Evolutionary conservation across 2,329 filamentous ascomycete genomes (phyloP), one percentile per base, ranked within the genome.

Genomic region (Fusarium sp.): DNA sequence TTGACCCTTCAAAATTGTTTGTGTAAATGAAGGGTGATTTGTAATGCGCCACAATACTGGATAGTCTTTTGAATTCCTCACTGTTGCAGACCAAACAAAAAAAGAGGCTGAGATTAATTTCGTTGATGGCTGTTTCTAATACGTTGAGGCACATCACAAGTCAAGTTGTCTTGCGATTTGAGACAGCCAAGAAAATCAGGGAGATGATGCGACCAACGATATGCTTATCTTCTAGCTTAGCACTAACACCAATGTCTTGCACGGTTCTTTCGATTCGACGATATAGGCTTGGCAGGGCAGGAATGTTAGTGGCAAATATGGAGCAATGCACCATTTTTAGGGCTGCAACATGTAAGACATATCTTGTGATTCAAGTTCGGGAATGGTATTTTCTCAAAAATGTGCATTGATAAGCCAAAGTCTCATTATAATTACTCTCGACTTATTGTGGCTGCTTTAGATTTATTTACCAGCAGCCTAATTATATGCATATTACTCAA

Each of bases 171-270:
- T 20, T 14, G 17, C 17, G 30, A 35, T 26, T 1, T 4, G 18
- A 50, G 48, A 50, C 48, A 50, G 48, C 32, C 48, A 50, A 50
- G 48, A 50, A 33, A 50, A 50, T 8, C 48, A 37, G 32, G 48
- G 48, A 50, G 48, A 50, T 14, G 15, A 3, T n/a, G 6, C 9
- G 17, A 20, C 32, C 32, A n/a, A 50, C 17, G 32, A 50, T n/a
- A 50, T n/a, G 32, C 32, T 37, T 11, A 12, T 3, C 2, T 50
- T 50, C 6, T 37, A n/a, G 35, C 20, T 37, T n/a, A 50, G 32
- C 17, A 26, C 48, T 37, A 50, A 50, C 48, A 32, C 48, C 32
- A 37, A 30, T 37, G 32, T 37, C 48, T 37, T 13, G 23, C 17
- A 13, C 12, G 6, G 32, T 6, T 11, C 13, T 26, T 37, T 15